Evolutionary conservation across 1,139 yeast species (phyloP).

Genomic region (Nadsonia commutata): DNA sequence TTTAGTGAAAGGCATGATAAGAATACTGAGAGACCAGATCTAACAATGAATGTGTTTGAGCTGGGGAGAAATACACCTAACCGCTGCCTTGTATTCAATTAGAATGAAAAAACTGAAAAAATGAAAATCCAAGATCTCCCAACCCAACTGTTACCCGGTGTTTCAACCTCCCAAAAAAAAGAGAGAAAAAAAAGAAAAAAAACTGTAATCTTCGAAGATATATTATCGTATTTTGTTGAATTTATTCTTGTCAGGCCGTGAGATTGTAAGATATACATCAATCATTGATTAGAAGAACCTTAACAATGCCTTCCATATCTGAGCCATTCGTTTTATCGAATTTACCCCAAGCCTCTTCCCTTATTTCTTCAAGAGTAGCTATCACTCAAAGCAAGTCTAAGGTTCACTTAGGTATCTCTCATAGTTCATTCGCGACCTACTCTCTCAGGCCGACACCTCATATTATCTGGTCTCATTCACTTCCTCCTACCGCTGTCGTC

Average conservation of each 20-base stretch:
- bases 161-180: background rate
- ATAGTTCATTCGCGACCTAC: slow-evolving; percentile 59
- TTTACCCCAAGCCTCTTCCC: slow-evolving; percentile 16
- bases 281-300: too few species aligned
- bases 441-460: slow-evolving; percentile 71
- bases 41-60: too few species aligned
- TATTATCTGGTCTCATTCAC: slow-evolving; percentile 55
- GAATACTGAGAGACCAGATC: too few species aligned
- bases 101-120: background rate
- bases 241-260: slow-evolving; percentile 9
- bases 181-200: background rate
- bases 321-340: slow-evolving; percentile 21
- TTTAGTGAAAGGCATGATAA: slow-evolving; percentile 23
- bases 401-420: slow-evolving; percentile 51
- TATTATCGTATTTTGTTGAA: too few species aligned
- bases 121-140: background rate
- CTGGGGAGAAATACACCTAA: too few species aligned
- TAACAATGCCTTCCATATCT: slow-evolving; percentile 21
- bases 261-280: background rate
- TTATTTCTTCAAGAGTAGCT: slow-evolving; percentile 8
- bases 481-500: slow-evolving; percentile 46
- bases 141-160: background rate
- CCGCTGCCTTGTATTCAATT: too few species aligned
- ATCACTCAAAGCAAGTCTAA: slow-evolving; percentile 9
- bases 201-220: too few species aligned